These are phyloP conservation scores for Backusella sp. DNA, from an alignment of 192 early-diverging fungal species.

Conservation along the genomic window DNA sequence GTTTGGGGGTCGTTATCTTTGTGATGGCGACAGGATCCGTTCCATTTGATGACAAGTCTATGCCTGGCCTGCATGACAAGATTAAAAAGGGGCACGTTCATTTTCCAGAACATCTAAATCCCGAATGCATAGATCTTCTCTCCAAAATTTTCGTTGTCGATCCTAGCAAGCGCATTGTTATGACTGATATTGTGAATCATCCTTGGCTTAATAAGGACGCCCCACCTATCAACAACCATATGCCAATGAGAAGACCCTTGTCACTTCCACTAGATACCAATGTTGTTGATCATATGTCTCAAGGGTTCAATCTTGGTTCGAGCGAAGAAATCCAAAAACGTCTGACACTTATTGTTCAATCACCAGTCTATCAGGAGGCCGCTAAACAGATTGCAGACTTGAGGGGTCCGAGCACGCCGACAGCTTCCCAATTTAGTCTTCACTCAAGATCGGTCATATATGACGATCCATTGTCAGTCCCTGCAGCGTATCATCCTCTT, in stretches of 20 bases:
- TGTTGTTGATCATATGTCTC: slow-evolving; percentile 62
- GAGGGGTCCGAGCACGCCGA: background rate
- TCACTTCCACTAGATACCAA: slow-evolving; percentile 53
- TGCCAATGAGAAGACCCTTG: slow-evolving; percentile 57
- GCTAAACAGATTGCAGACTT: background rate
- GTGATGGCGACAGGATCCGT: slow-evolving; percentile 81
- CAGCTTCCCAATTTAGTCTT: background rate
- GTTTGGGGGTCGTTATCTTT: slow-evolving; percentile 83
- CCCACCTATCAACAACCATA: slow-evolving; percentile 60
- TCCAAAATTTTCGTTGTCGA: slow-evolving; percentile 70
- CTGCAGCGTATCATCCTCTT: slow-evolving; percentile 56
- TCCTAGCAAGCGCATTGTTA: slow-evolving; percentile 62
- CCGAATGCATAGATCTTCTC: slow-evolving; percentile 61
- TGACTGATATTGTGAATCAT: slow-evolving; percentile 71
- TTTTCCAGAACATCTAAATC: slow-evolving; percentile 67
- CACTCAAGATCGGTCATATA: slow-evolving; percentile 8
- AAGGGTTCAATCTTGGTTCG: slow-evolving; percentile 76
- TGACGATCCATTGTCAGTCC: slow-evolving; percentile 33
- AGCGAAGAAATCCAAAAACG: slow-evolving; percentile 53
- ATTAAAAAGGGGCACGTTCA: slow-evolving; percentile 78
- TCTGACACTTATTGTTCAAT: slow-evolving; percentile 49
- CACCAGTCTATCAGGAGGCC: slow-evolving; percentile 47
- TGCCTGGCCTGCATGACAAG: slow-evolving; percentile 83
- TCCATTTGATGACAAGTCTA: slow-evolving; percentile 84
- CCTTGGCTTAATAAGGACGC: slow-evolving; percentile 76